Evolutionary conservation across 257 asterid genomes (phyloP).

Genomic region (Solanum boliviense): DNA sequence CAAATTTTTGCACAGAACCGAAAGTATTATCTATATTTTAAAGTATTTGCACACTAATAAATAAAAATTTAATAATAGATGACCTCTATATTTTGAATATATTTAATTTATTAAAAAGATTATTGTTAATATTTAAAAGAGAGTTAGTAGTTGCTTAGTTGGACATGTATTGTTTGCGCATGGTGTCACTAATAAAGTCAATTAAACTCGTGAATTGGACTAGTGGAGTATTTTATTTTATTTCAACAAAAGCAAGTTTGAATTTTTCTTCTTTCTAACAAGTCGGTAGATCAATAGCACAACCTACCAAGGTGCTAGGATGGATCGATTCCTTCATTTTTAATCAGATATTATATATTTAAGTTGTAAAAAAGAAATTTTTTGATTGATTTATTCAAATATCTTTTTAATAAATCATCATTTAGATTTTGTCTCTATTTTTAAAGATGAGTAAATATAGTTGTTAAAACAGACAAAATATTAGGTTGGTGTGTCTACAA

Average conservation of each 20-base stretch:
- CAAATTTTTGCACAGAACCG: no score
- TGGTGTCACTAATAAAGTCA: neutral
- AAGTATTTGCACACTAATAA: neutral
- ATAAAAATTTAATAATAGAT: neutral
- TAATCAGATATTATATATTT: neutral
- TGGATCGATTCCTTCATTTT: neutral
- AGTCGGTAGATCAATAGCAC: neutral
- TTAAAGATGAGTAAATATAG: no score
- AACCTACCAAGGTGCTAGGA: neutral
- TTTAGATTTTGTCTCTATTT: neutral
- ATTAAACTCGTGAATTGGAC: neutral
- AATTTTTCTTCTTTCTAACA: neutral
- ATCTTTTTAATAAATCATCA: neutral
- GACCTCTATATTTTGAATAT: no score
- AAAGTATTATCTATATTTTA: no score
- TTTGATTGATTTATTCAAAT: neutral
- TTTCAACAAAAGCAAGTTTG: neutral
- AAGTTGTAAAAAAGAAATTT: neutral
- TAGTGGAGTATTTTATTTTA: neutral
- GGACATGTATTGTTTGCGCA: neutral
- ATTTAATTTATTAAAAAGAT: neutral
- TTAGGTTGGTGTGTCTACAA: neutral
- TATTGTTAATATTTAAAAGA: neutral
- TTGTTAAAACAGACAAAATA: fast-evolving
- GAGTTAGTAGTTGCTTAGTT: neutral